These are phyloP conservation scores for Emericellopsis atlantica DNA, from an alignment of 2,329 filamentous ascomycete genomes.

Conservation along the genomic window DNA sequence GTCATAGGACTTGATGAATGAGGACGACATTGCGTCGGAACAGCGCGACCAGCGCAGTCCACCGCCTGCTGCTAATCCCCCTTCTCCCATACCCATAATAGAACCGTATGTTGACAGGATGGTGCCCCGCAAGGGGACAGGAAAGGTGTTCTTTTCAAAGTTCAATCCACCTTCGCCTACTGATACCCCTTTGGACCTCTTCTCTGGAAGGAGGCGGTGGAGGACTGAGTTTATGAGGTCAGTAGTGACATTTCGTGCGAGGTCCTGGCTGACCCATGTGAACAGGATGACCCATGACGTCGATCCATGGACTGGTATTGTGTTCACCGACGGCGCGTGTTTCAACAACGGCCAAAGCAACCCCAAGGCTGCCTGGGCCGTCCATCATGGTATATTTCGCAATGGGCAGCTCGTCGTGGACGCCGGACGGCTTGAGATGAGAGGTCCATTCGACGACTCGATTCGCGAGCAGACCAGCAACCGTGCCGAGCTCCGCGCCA, in stretches of 20 bases:
- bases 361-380: slow-evolving; percentile 25
- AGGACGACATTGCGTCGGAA: too few relatives aligned
- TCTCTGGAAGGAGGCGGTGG: slow-evolving; percentile 6
- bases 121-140: slow-evolving; percentile 12
- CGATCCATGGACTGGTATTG: slow-evolving; percentile 18
- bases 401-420: slow-evolving; percentile 6
- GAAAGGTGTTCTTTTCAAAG: slow-evolving; percentile 13
- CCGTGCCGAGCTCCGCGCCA: too few relatives aligned
- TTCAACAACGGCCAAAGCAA: slow-evolving; percentile 23
- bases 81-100: too few relatives aligned
- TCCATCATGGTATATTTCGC: slow-evolving; percentile 8
- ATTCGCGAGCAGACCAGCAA: slow-evolving; percentile 24
- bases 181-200: slow-evolving; percentile 12
- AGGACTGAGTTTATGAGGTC: slow-evolving; percentile 8
- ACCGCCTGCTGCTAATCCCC: too few relatives aligned
- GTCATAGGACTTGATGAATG: too few relatives aligned
- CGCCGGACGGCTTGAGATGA: slow-evolving; percentile 24
- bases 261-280: not conserved
- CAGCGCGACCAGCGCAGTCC: too few relatives aligned
- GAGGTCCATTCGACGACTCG: slow-evolving; percentile 23
- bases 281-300: slow-evolving; percentile 16
- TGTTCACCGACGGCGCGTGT: slow-evolving; percentile 34
- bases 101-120: too few relatives aligned
- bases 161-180: slow-evolving; percentile 13
- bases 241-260: not conserved